phyloP scores from a whole-genome alignment of 257 asterid species.

The Scutellaria baicalensis region DNA sequence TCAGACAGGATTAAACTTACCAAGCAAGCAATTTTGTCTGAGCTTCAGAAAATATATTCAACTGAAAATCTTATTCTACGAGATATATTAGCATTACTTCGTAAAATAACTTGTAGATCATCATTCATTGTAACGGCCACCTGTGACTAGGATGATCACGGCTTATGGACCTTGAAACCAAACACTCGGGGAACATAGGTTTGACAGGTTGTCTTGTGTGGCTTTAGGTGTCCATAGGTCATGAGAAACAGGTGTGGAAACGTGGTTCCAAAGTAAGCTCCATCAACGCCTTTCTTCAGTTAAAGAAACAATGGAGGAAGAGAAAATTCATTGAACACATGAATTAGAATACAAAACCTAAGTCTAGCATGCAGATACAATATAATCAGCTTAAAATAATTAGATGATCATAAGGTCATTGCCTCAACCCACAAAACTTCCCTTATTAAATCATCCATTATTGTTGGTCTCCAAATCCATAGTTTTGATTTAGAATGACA shows the following conservation, averaged over 20 bases:
- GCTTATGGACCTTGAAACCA: slow-evolving; percentile 77
- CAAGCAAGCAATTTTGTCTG: background rate
- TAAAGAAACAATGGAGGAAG: slow-evolving; percentile 28
- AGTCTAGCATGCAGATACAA: background rate
- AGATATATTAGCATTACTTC: background rate
- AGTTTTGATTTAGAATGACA: background rate
- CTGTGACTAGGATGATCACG: slow-evolving; percentile 28
- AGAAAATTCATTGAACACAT: background rate
- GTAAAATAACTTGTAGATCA: background rate
- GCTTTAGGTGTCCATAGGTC: slow-evolving; percentile 86
- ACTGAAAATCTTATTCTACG: background rate
- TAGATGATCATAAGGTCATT: too few species aligned
- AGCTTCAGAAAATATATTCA: background rate
- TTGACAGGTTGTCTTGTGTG: slow-evolving; percentile 57
- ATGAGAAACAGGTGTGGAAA: slow-evolving; percentile 83
- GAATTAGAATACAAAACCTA: background rate
- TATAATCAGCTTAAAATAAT: background rate
- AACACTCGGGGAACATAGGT: slow-evolving; percentile 71
- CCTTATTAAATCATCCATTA: background rate
- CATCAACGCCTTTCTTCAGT: slow-evolving; percentile 58
- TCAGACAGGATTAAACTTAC: background rate
- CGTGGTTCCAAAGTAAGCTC: slow-evolving; percentile 85
- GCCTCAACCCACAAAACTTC: background rate
- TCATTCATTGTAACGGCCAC: background rate
- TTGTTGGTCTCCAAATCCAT: background rate